Base-by-base conservation (phyloP, 1,284 basidiomycete species). In the Vanrija sp. region DNA sequence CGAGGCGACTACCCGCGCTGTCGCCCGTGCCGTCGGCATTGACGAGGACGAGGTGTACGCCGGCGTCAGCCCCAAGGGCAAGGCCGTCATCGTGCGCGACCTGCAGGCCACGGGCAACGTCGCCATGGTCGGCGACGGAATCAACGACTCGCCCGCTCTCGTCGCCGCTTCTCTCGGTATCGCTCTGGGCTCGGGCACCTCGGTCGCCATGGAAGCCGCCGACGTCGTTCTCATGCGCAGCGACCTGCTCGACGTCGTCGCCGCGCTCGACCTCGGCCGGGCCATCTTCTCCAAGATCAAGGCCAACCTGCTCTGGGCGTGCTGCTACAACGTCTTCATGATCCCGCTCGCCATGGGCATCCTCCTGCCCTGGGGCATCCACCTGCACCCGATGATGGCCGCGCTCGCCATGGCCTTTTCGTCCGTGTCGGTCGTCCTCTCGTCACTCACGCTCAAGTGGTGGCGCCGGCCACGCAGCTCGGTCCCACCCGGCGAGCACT, bases 261-360 rank as follows among this genome's bases (percentile, higher is more conserved):
- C 95, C 0, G 91, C 95, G 0, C 84, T 98, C 24, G 84, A 97
- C 71, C 85, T 99, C 48, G 91, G 93, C 10, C 83, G 84, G 45
- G 80, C 83, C 42, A 98, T 99, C 69, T 97, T 97, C 78, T 73
- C 80, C 31, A 91, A 94, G 62, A 98, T 99, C 78, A 84, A 68
- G 56, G 65, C 64, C 38, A 96, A 96, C 75, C 83, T 96, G 46
- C 73, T 91, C 49, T 96, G 93, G 91, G 93, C 92, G 19, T 91
- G 88, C 71, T 79, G 89, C 51, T 98, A 98, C 80, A 98, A 98
- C 71, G 65, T 96, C 22, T 76, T 97, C 56, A 90, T 94, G 60
- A 94, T 99, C 53, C 96, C 96, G n/a, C 83, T 98, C 37, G 96
- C 96, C 14, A 98, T 98, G 96, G 96, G 96, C 42, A 62, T 98